Evolutionary conservation across 1,284 basidiomycete species (phyloP), one percentile per base, ranked within the genome.

Genomic region (Cryptococcus sp.): DNA sequence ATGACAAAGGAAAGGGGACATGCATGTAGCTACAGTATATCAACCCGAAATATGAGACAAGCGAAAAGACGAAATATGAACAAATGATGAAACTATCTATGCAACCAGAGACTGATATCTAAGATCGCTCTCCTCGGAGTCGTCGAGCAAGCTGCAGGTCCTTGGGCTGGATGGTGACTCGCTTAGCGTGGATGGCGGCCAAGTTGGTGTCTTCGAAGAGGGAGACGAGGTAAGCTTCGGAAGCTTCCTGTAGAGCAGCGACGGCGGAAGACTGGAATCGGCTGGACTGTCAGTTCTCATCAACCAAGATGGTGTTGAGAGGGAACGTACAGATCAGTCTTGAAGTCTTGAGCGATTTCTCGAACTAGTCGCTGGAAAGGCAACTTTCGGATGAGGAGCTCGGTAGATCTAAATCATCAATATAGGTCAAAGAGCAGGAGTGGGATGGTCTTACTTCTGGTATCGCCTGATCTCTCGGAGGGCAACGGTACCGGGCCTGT

Each of bases 401-500:
- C 88, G 50, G 93, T 91, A 67, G 89, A 91, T 80, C 91, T 66
- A 40, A 7, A 21, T 23, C 11, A 23, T 22, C 41, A 43, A 16
- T 21, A 22, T 5, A 3, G n/a, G 41, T 4, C 7, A 43, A 10
- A 24, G 41, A 5, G 21, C 11, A 43, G 3, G 13, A 43, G n/a
- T n/a, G n/a, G 19, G 21, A 16, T 7, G 4, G 7, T 61, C 66
- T 67, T 60, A 69, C 66, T 70, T 72, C 66, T 96, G 92, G 83
- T 96, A 97, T 49, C 91, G 85, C 79, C 92, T 83, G 70, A 97
- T 96, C 80, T 97, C 92, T 81, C 92, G 89, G 62, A 97, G 87
- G 61, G 92, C 92, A 73, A 97, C 92, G 59, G 92, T 96, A 81
- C 92, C 92, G 60, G 91, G 92, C 75, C 89, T 86, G 88, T 94